These are phyloP conservation scores for Phytophthora constricta DNA, from an alignment of 352 stramenopile species.

Conservation along the genomic window DNA sequence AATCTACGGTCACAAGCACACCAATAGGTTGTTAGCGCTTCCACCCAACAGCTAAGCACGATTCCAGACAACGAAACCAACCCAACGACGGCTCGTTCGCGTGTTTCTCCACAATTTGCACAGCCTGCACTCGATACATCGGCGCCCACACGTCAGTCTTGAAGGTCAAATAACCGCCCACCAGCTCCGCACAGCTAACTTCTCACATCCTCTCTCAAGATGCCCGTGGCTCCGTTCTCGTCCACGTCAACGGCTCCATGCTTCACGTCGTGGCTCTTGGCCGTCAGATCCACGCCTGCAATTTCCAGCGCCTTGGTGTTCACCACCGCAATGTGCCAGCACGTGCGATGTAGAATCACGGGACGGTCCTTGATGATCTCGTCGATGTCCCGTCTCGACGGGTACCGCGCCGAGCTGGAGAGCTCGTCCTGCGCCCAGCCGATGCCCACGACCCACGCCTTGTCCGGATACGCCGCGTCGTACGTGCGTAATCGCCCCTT, in stretches of 20 bases:
- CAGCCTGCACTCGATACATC: constrained; percentile 45
- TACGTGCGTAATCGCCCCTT: constrained; percentile 56
- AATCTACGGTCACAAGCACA: constrained; percentile 33
- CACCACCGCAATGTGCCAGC: constrained; percentile 89
- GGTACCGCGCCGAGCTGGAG: constrained; percentile 62
- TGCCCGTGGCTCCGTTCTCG: constrained; percentile 64
- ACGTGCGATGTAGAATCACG: constrained; percentile 87
- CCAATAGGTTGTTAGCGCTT: not conserved
- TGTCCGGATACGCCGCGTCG: constrained; percentile 65
- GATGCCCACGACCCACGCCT: constrained; percentile 82
- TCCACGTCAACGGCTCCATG: constrained; percentile 75
- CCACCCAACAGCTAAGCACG: not conserved
- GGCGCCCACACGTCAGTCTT: too few relatives aligned
- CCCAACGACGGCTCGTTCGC: constrained; percentile 71
- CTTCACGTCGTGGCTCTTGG: constrained; percentile 35
- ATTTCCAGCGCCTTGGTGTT: constrained; percentile 88
- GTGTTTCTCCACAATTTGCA: constrained; percentile 76
- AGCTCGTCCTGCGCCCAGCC: constrained; percentile 90
- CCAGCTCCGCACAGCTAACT: not conserved
- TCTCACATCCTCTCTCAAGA: constrained; percentile 70
- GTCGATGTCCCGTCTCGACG: constrained; percentile 82
- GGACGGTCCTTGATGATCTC: constrained; percentile 67
- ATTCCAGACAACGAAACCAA: constrained; percentile 15
- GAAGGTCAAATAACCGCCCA: not conserved
- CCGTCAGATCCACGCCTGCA: constrained; percentile 52